Base-by-base conservation (phyloP, 75 land plant genomes). In the Pinus tabuliformis region DNA sequence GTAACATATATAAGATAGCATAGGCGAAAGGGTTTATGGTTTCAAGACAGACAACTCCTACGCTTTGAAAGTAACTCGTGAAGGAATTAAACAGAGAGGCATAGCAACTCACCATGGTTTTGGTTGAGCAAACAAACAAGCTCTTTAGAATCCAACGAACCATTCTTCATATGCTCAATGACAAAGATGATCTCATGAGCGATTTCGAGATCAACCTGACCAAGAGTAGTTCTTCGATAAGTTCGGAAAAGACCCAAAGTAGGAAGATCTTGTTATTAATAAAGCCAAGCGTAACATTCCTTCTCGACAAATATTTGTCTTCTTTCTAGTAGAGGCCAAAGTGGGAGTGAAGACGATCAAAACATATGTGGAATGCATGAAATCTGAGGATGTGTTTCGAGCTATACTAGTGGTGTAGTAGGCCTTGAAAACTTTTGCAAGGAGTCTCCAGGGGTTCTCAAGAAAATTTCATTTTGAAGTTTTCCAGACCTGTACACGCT, bases 261-360 rank as follows among this genome's bases (percentile, higher is more conserved):
- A 30, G 30, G 30, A 30, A 30, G 30, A 30, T 30, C 30, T 30
- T 30, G 30, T 30, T 30, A 30, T 30, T 30, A 30, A 30, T 30
- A 30, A 30, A 30, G 30, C 30, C 54, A 87, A 79, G 81, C 84
- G 86, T 39, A 77, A 82, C 71, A 77, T 83, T 81, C 74, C 80
- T 76, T 77, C 83, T 22, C 12, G 42, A 42, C 87, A 96, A 96
- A 83, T 96, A 17, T 96, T 86, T 80, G 90, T 96, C 30, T 93
- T 96, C 78, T 93, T 96, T 30, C 97, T 97, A 1, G 92, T 91
- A 42, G 99, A 96, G 68, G 73, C 83, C 33, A 96, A 93, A 83
- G 97, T 96, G 56, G 99, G 99, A 22, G 90, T 93, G 57, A 93
- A 96, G 90, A 90, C 87, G 4, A 88, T 96, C 73, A 93, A 93